Conservation (phyloP, 306 rosid genomes). For the Cucurbita pepo region DNA sequence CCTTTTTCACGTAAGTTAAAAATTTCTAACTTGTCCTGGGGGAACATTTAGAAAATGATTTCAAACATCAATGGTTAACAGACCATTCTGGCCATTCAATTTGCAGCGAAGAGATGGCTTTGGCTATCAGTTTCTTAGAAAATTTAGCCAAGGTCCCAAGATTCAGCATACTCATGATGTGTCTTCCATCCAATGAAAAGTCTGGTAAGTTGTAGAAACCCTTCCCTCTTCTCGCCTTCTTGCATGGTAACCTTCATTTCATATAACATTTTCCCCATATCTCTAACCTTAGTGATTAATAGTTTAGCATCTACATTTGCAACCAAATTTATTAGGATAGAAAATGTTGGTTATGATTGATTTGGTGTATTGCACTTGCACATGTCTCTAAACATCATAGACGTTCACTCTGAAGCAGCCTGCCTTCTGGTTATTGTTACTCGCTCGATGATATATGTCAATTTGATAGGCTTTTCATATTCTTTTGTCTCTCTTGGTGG, state of each 20-base stretch:
- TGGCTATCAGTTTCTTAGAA: slow-evolving; percentile 48
- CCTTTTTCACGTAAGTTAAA: slow-evolving; percentile 58
- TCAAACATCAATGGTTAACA: neutral
- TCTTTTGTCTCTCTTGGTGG: neutral
- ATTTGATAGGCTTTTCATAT: neutral
- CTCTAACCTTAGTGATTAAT: neutral
- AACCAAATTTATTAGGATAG: neutral
- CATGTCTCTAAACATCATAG: neutral
- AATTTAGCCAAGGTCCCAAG: slow-evolving; percentile 63
- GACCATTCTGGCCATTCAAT: neutral
- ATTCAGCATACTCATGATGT: slow-evolving; percentile 62
- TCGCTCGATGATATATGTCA: neutral
- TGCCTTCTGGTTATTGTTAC: neutral
- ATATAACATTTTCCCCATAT: neutral
- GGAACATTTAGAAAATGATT: neutral
- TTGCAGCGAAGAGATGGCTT: slow-evolving; percentile 63
- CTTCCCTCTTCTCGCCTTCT: neutral
- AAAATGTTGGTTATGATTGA: neutral
- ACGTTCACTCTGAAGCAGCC: no score
- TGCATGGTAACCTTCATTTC: neutral
- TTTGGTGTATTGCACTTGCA: neutral
- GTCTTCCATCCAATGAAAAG: slow-evolving; percentile 51
- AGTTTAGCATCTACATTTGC: neutral
- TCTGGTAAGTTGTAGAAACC: slow-evolving; percentile 35
- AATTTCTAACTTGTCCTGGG: neutral